phyloP scores from a whole-genome alignment of 495 filamentous ascomycete genomes.

The Neurospora sp. region DNA sequence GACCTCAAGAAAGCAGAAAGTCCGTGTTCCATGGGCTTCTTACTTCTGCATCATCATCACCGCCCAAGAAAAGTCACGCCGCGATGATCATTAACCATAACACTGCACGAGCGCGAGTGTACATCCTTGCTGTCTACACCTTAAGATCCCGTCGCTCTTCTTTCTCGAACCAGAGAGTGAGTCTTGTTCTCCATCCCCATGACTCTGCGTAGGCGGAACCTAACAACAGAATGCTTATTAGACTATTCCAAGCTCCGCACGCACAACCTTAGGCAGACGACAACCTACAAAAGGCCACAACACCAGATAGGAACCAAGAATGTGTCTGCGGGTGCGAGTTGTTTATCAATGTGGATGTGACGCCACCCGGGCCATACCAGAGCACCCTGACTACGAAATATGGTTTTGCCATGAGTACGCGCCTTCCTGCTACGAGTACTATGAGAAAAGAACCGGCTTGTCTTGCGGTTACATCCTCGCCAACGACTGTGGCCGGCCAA shows the following conservation, averaged over 20 bases:
- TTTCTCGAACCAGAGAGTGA: background rate
- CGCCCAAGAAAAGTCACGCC: background rate
- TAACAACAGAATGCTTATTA: background rate
- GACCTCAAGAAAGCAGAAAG: background rate
- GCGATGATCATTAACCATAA: rapidly evolving
- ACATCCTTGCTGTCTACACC: background rate
- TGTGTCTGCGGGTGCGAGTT: background rate
- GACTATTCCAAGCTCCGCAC: too few relatives aligned
- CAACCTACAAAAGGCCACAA: background rate
- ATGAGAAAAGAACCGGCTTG: background rate
- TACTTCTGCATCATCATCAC: background rate
- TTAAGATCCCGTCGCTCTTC: background rate
- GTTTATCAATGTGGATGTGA: background rate
- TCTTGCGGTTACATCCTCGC: background rate
- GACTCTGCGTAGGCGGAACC: background rate
- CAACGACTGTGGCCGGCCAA: background rate
- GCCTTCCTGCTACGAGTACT: background rate
- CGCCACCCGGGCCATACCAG: background rate
- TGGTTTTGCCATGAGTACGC: background rate
- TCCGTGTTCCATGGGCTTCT: background rate
- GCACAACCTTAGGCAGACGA: background rate
- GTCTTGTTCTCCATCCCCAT: background rate
- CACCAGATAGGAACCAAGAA: background rate
- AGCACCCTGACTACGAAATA: background rate
- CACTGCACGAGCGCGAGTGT: background rate